Conservation (phyloP, 2,329 filamentous ascomycete species). For the Claviceps citrina region DNA sequence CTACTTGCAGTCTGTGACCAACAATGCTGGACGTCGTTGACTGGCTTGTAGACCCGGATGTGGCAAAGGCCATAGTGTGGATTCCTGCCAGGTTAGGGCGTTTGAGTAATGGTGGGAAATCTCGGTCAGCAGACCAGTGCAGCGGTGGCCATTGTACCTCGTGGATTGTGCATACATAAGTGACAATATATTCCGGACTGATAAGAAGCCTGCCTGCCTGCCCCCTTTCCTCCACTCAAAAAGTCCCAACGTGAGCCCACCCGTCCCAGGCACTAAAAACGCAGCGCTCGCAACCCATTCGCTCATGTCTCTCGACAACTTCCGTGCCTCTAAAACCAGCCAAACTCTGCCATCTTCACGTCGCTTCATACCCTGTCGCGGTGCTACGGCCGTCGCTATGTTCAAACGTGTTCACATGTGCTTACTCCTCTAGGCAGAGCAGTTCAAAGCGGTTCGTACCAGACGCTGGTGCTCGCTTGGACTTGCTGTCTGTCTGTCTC, state of each 20-base stretch:
- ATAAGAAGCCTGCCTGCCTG: background rate
- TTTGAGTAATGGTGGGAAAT: no score
- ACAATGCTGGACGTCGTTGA: slow-evolving; percentile 20
- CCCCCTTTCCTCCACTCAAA: background rate
- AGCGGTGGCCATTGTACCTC: background rate
- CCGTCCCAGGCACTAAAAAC: background rate
- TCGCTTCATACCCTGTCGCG: background rate
- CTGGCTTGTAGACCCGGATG: no score
- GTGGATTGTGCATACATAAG: background rate
- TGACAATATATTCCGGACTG: background rate
- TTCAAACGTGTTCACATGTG: background rate
- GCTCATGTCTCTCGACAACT: background rate
- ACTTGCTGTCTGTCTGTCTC: background rate
- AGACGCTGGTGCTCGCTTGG: slow-evolving; percentile 13
- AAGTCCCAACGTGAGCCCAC: background rate
- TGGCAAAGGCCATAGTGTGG: no score
- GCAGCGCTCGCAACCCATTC: background rate
- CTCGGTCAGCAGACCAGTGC: no score
- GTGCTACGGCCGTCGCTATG: background rate
- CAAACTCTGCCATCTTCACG: background rate
- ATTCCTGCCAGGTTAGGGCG: no score
- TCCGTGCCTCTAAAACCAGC: background rate
- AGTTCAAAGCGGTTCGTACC: slow-evolving; percentile 47
- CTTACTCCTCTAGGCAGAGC: slow-evolving; percentile 30
- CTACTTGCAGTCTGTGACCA: slow-evolving; percentile 48